Evolutionary conservation across 257 asterid genomes (phyloP), one percentile per base, ranked within the genome.

Genomic region (Scutellaria baicalensis): DNA sequence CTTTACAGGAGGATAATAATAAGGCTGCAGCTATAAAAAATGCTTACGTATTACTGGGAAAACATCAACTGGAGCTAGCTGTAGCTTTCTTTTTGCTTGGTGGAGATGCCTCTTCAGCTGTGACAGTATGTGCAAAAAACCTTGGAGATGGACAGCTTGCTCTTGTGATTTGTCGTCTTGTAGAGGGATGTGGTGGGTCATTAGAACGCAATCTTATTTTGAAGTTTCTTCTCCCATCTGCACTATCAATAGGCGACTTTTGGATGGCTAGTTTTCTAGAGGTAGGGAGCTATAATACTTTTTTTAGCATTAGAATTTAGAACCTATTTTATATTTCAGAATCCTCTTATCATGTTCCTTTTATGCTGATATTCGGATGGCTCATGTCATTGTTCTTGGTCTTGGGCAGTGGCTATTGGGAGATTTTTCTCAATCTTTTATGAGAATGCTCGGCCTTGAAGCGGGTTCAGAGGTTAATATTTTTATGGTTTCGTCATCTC

Each of bases 141-240:
- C 93, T 89, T 66, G 96, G 96, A 72, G 99, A 94, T 85, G 96
- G 84, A 81, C 99, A 94, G 83, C 95, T 94, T 71, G 99, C 97
- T 63, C 89, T 94, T 78, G 90, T 94, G 65, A 86, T 94, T 80
- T 94, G 97, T 68, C 97, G 85, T 76, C 97, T 94, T 80, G 66
- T 83, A 43, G 97, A 94, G 76, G 99, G 99, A 44, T 74, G 65
- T 79, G 82, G 93, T 74, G 99, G 97, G 40, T 81, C 86, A 54
- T 75, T 88, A 76, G 97, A 94, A 70, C 80, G 47, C 69, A 72
- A 76, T 68, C 91, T 94, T 66, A 78, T 94, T 68, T 80, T 84
- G 14, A 94, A 88, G 74, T 62, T 83, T 66, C 92, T 94, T 67
- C 97, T 88, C 71, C 99, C 99, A 6, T 86, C 96, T 78, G 91